Base-by-base conservation (phyloP, 2,329 filamentous ascomycete genomes). In the Diplodia intermedia region DNA sequence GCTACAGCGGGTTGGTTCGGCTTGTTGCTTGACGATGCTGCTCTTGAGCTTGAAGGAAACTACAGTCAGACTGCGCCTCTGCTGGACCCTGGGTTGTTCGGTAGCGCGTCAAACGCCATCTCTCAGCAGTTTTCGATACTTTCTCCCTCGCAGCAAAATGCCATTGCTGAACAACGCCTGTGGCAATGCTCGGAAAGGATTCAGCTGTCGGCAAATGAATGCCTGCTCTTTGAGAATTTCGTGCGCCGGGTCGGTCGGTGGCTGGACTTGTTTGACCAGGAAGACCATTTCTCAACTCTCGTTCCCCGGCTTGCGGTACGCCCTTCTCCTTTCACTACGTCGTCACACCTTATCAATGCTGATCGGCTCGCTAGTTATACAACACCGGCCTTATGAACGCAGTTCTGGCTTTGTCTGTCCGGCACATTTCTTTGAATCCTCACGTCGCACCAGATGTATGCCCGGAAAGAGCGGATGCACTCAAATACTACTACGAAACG, bases 401-500 rank as follows among this genome's bases (percentile, higher is more conserved):
- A n/a, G 79, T 88, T 5, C 77, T 88, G 2, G 86, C 86, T 1
- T 77, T 88, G 2, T 83, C 85, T 11, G 82, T 84, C 20, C 79
- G 84, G 9, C 84, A 87, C 71, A 75, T 83, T 57, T 83, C 82
- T 0, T 76, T 84, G 29, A 78, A 81, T 69, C 65, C 65, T 1
- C 11, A 20, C 6, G 29, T 57, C 72, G 71, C 67, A 72, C 69
- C 53, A 4, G 49, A 47, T 9, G 52, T 33, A 70, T 70, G 47
- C 62, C 76, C 15, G 33, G 74, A 78, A 36, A 73, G 73, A 12
- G 74, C 77, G 38, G 73, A 74, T 40, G 75, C 76, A 23, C 75
- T 77, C n/a, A 85, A 84, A 68, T 89, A 88, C 69, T 90, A 90
- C 72, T 86, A 88, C 71, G 86, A 89, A 72, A 88, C 87, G 0